A percentile compares a stretch with the other conserved stretches of the same genome.
These are phyloP conservation scores for Lipomyces anomalus DNA, from an alignment of 805 yeast genomes.

Conservation along the genomic window DNA sequence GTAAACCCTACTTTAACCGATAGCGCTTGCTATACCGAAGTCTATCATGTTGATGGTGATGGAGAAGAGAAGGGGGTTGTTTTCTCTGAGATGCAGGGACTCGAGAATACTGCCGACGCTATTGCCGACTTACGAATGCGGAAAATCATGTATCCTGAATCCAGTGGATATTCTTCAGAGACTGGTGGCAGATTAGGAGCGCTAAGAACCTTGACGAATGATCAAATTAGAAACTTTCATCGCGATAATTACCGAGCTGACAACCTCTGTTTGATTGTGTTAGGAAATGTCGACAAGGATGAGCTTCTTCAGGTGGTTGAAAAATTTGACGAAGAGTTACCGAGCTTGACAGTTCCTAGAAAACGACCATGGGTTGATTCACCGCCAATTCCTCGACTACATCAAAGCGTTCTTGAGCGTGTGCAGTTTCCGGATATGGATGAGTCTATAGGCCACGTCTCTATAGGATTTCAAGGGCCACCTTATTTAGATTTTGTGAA, in stretches of 20 bases:
- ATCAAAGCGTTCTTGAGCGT: constrained; percentile 40
- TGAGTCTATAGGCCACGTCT: constrained; percentile 72
- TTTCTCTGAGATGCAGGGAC: constrained; percentile 94
- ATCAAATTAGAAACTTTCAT: constrained; percentile 74
- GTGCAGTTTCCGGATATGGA: constrained; percentile 85
- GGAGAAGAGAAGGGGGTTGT: constrained; percentile 95
- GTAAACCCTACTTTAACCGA: constrained; percentile 80
- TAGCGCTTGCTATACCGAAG: constrained; percentile 88
- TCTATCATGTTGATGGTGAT: constrained; percentile 85
- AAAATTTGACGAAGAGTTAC: constrained; percentile 55
- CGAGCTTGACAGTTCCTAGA: constrained; percentile 34
- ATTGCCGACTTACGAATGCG: constrained; percentile 34
- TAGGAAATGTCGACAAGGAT: constrained; percentile 76
- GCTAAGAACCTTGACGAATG: constrained; percentile 64
- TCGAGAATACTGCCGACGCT: constrained; percentile 69
- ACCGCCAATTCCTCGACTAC: constrained; percentile 40
- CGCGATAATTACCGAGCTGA: constrained; percentile 67
- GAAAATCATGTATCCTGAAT: constrained; percentile 33
- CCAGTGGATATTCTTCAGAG: constrained; percentile 83
- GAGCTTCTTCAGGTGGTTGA: constrained; percentile 60
- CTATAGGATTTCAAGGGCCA: constrained; percentile 81
- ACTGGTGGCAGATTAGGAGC: constrained; percentile 87
- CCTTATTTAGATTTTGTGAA: constrained; percentile 44
- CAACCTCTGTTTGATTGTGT: constrained; percentile 72
- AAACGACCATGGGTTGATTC: constrained; percentile 76